These are phyloP conservation scores for Endocalyx cinctus DNA, from an alignment of 2,329 filamentous ascomycete genomes.

Conservation along the genomic window DNA sequence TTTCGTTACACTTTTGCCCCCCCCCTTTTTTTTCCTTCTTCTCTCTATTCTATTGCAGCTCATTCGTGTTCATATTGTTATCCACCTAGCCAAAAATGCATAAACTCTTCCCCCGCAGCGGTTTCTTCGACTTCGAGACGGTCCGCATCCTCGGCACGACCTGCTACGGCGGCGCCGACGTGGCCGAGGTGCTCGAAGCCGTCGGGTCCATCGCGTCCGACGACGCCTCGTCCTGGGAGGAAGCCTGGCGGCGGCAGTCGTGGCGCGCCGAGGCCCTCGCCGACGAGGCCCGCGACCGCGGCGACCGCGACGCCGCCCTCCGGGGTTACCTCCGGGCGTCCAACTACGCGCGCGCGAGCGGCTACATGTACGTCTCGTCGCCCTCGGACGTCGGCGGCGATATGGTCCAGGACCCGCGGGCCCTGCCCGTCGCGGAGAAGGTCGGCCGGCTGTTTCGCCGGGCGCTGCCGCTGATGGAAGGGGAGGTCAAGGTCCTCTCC, in stretches of 20 bases:
- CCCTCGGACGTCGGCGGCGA: conserved; percentile 3
- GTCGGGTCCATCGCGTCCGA: conserved; percentile 30
- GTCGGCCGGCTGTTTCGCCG: conserved; percentile 3
- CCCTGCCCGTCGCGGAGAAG: conserved; percentile 5
- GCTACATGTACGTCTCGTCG: conserved; percentile 9
- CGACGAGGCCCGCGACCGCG: conserved; percentile 24
- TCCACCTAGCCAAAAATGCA: no score
- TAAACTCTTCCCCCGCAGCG: no score
- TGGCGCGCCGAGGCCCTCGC: conserved; percentile 29
- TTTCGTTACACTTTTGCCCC: no score
- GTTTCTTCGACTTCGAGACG: conserved; percentile 40
- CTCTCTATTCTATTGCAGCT: no score
- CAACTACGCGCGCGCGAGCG: conserved; percentile 35
- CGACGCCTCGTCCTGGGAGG: conserved; percentile 36
- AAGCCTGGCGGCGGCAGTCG: conserved; percentile 27
- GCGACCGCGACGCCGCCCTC: conserved; percentile 27
- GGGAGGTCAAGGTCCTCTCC: conserved; percentile 1
- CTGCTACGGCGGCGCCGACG: conserved; percentile 30
- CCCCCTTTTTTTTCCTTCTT: no score
- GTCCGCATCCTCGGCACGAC: conserved; percentile 35
- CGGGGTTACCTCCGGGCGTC: conserved; percentile 34
- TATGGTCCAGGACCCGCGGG: conserved; percentile 5
- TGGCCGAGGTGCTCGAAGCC: conserved; percentile 36
- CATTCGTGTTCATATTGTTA: no score
- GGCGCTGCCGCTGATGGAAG: conserved; percentile 4